Percentiles rank a stretch among this genome's conserved stretches.
These are phyloP conservation scores for Rhizophora mangle DNA, from an alignment of 345 rosid genomes.

Conservation along the genomic window DNA sequence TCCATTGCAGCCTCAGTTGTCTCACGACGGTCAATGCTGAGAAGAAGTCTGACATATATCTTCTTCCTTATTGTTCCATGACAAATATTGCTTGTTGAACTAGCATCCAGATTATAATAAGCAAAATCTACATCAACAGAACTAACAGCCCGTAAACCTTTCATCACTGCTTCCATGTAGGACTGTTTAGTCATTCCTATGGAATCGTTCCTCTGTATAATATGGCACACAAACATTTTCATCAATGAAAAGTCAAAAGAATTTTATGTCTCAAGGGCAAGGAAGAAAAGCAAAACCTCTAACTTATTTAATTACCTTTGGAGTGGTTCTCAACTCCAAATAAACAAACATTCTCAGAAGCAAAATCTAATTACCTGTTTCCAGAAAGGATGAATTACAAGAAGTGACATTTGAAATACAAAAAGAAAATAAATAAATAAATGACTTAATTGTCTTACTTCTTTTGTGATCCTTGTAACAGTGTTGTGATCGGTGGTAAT, in stretches of 20 bases:
- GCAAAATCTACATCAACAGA: constrained; percentile 59
- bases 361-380: constrained; percentile 85
- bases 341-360: constrained; percentile 82
- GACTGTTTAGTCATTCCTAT: constrained; percentile 91
- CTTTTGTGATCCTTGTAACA: constrained; percentile 73
- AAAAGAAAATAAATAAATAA: neutral
- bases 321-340: constrained; percentile 88
- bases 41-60: constrained; percentile 85
- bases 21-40: constrained; percentile 94
- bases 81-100: constrained; percentile 21
- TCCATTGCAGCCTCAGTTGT: constrained; percentile 82
- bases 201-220: constrained; percentile 63
- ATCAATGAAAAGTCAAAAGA: neutral
- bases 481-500: constrained; percentile 78
- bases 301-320: constrained; percentile 53
- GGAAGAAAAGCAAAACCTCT: neutral
- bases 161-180: constrained; percentile 87
- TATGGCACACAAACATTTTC: constrained; percentile 13
- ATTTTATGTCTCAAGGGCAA: neutral
- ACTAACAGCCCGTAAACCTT: constrained; percentile 60
- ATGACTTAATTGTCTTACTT: constrained; percentile 39
- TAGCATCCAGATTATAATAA: constrained; percentile 20
- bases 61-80: constrained; percentile 48
- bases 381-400: neutral
- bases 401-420: neutral